A percentile compares a stretch with the other conserved stretches of the same genome.
phyloP scores from a whole-genome alignment of 2,329 filamentous ascomycete genomes.

The Pseudopyricularia cyperi region DNA sequence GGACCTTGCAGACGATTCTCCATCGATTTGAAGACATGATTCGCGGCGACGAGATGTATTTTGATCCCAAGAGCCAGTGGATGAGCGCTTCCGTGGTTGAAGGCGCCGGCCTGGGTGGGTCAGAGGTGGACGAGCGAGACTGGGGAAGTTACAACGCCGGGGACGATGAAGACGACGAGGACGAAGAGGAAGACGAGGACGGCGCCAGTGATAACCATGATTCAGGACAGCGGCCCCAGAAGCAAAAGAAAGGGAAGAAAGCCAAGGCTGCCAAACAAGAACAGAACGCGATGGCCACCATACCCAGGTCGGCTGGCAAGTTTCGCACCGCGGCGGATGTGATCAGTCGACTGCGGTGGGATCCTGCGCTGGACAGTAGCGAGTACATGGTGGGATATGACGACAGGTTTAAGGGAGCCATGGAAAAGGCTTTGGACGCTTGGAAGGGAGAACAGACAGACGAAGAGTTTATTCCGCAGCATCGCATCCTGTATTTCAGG shows the following conservation, averaged over 20 bases:
- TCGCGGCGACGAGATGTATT: conserved; percentile 30
- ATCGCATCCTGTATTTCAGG: conserved; percentile 50
- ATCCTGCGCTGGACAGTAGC: conserved; percentile 32
- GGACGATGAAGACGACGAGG: conserved; percentile 25
- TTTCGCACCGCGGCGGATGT: conserved; percentile 45
- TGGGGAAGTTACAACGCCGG: conserved; percentile 33
- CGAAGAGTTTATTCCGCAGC: conserved; percentile 54
- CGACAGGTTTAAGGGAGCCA: conserved; percentile 42
- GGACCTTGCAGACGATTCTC: conserved; percentile 28
- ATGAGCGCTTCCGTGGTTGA: conserved; percentile 27
- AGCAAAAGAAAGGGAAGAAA: conserved; percentile 4
- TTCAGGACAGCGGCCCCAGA: not conserved
- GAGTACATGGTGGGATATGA: conserved; percentile 49
- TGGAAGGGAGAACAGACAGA: conserved; percentile 52
- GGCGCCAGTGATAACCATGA: conserved; percentile 11
- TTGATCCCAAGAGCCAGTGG: conserved; percentile 34
- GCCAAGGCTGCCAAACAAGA: conserved; percentile 6
- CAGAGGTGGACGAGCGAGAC: conserved; percentile 31
- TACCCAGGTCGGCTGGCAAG: conserved; percentile 20
- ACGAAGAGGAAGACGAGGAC: conserved; percentile 20
- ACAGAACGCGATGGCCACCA: conserved; percentile 2
- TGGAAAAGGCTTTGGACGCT: conserved; percentile 37
- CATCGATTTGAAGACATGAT: conserved; percentile 35
- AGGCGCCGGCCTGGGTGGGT: conserved; percentile 22
- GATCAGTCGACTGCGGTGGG: conserved; percentile 47